phyloP scores from a whole-genome alignment of 768 basidiomycete genomes.

The Xerocomus spinulosus region DNA sequence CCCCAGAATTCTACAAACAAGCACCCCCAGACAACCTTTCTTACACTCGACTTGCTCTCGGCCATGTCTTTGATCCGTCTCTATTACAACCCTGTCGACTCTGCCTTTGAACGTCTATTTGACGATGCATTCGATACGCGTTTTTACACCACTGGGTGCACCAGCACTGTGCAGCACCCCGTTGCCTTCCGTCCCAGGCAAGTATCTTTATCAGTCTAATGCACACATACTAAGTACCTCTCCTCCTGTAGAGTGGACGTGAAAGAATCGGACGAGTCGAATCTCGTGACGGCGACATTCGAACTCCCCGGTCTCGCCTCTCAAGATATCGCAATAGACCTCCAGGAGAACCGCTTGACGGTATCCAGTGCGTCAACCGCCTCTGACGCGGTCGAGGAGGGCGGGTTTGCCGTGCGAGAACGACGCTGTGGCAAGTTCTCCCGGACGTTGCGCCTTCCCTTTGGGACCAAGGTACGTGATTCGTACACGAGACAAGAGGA shows the following conservation, averaged over 20 bases:
- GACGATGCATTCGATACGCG: no score
- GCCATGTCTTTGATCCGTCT: no score
- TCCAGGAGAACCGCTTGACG: constrained; percentile 43
- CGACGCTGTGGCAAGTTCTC: constrained; percentile 43
- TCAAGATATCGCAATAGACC: constrained; percentile 43
- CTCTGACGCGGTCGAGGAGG: constrained; percentile 31
- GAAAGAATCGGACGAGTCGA: constrained; percentile 39
- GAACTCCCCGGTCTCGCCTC: constrained; percentile 54
- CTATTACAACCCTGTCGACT: no score
- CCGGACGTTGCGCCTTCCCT: constrained; percentile 42
- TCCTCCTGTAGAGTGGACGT: constrained; percentile 39
- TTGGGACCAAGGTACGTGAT: constrained; percentile 41
- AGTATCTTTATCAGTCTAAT: no score
- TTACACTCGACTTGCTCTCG: no score
- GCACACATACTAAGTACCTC: background rate
- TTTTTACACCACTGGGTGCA: no score
- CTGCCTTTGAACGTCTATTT: no score
- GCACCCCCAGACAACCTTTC: no score
- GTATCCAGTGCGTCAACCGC: constrained; percentile 42
- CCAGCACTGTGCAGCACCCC: background rate
- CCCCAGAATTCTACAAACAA: no score
- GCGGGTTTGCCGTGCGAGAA: constrained; percentile 41
- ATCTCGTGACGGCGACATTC: constrained; percentile 46
- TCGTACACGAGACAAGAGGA: no score
- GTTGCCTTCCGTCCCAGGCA: constrained; percentile 23